These are phyloP conservation scores for Cryphonectria naterciae DNA, from an alignment of 2,329 filamentous ascomycete genomes.

Conservation along the genomic window DNA sequence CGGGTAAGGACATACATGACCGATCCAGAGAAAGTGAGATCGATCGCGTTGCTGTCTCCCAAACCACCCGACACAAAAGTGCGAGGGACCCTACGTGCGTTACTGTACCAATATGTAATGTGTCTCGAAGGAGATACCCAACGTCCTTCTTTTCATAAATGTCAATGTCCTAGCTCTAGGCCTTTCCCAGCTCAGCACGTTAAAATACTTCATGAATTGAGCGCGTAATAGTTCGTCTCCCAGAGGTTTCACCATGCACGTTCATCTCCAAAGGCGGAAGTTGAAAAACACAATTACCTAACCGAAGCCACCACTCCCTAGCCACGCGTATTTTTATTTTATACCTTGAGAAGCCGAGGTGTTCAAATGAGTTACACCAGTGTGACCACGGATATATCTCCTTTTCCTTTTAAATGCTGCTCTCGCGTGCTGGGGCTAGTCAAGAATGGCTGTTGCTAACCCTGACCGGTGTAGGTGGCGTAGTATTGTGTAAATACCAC, in stretches of 20 bases:
- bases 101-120: neutral
- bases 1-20: neutral
- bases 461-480: neutral
- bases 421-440: slow-evolving; percentile 3
- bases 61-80: neutral
- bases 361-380: neutral
- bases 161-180: neutral
- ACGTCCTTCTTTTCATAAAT: neutral
- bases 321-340: neutral
- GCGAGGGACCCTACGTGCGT: neutral
- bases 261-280: neutral
- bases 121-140: neutral
- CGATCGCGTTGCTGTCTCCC: neutral
- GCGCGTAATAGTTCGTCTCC: neutral
- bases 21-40: neutral
- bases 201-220: neutral
- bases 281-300: neutral
- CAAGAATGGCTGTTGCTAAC: neutral
- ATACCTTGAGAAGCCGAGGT: slow-evolving; percentile 1
- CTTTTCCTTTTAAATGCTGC: neutral
- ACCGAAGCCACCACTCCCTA: neutral
- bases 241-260: neutral
- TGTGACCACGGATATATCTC: neutral
- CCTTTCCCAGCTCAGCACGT: neutral
- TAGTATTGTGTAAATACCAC: neutral